phyloP scores from a whole-genome alignment of 257 asterid genomes.

The Solanum bukasovii region DNA sequence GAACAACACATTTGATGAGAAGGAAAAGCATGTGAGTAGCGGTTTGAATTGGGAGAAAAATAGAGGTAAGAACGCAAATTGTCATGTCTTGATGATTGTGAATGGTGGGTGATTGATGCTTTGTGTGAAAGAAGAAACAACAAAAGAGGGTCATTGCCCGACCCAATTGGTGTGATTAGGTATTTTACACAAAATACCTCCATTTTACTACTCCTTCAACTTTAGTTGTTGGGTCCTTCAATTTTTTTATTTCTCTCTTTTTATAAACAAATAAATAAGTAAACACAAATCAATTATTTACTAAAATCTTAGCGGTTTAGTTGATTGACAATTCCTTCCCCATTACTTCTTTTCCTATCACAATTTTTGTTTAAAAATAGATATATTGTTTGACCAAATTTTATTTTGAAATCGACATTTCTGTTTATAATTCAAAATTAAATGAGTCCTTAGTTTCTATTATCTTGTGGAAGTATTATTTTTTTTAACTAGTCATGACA shows the following conservation, averaged over 20 bases:
- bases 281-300: no score
- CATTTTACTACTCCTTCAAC: not conserved
- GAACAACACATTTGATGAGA: slow-evolving; percentile 24
- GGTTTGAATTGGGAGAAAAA: not conserved
- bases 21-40: slow-evolving; percentile 9
- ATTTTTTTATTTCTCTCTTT: not conserved
- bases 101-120: not conserved
- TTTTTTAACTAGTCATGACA: not conserved
- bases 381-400: no score
- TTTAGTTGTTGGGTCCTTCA: not conserved
- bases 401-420: no score
- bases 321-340: no score
- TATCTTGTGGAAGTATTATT: not conserved
- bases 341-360: no score
- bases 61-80: not conserved
- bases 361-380: no score
- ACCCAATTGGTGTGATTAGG: not conserved
- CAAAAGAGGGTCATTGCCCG: not conserved
- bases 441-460: not conserved
- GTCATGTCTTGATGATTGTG: not conserved
- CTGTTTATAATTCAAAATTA: no score
- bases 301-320: no score
- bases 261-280: no score
- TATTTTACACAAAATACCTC: not conserved
- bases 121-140: not conserved